These are phyloP conservation scores for Phytophthora fragariaefolia DNA, from an alignment of 352 stramenopile species.

Conservation along the genomic window DNA sequence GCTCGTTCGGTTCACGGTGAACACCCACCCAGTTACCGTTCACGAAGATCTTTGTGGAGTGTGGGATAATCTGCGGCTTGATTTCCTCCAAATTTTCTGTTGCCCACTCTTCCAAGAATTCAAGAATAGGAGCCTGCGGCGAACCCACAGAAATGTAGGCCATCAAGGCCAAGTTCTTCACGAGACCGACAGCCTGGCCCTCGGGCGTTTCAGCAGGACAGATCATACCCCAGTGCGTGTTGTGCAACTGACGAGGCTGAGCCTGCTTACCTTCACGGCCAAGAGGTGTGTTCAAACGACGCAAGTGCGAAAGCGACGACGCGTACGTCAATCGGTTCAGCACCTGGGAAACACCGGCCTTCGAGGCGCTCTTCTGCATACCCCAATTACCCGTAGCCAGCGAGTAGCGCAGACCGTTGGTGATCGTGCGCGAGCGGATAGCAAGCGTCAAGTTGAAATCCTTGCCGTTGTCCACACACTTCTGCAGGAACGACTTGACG, in stretches of 20 bases:
- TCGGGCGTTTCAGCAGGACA: conserved; percentile 97
- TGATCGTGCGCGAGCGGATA: conserved; percentile 98
- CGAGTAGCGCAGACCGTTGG: conserved; percentile 98
- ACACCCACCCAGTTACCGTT: conserved; percentile 99
- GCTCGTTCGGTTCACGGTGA: conserved; percentile 96
- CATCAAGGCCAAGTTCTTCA: conserved; percentile 99
- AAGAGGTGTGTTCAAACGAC: conserved; percentile 99
- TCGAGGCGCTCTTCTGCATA: conserved; percentile 93
- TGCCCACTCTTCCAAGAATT: conserved; percentile 99
- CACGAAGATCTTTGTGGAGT: conserved; percentile 99
- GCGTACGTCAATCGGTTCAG: conserved; percentile 99
- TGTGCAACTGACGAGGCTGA: conserved; percentile 99
- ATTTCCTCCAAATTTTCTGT: conserved; percentile 99
- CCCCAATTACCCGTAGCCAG: conserved; percentile 99
- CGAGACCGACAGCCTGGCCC: conserved; percentile 94
- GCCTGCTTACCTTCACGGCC: conserved; percentile 98
- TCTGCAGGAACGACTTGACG: conserved; percentile 94
- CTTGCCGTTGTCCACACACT: conserved; percentile 92
- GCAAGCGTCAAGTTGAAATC: conserved; percentile 98
- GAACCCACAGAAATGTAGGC: conserved; percentile 97
- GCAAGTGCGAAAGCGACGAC: conserved; percentile 98
- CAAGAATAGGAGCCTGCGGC: conserved; percentile 95
- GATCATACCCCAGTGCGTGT: conserved; percentile 99
- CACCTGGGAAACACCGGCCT: conserved; percentile 99
- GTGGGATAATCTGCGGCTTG: conserved; percentile 96